phyloP scores from a whole-genome alignment of 306 rosid genomes.

The Fagus crenata region DNA sequence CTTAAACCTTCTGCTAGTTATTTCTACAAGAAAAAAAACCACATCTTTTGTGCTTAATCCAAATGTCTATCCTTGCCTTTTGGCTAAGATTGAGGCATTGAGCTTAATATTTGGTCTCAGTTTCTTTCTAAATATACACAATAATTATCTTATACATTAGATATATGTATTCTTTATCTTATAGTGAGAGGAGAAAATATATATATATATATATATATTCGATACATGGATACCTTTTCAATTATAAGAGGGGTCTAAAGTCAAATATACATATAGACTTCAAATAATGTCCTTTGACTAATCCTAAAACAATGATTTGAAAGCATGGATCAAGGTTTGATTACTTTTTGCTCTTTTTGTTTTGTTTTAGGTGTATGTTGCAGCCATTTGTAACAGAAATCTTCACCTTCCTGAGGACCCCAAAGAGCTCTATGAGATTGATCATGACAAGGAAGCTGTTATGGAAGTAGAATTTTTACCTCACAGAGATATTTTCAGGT shows the following conservation, averaged over 20 bases:
- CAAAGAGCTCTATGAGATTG: conserved; percentile 64
- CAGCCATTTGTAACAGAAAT: conserved; percentile 74
- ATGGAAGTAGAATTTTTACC: conserved; percentile 66
- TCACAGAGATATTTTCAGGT: conserved; percentile 66
- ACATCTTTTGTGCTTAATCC: background rate
- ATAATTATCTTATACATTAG: no score
- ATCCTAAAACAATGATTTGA: background rate
- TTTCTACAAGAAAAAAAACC: no score
- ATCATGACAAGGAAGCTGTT: conserved; percentile 59
- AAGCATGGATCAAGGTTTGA: conserved; percentile 7
- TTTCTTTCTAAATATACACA: no score
- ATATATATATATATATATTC: no score
- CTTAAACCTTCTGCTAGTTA: no score
- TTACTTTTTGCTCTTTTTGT: background rate
- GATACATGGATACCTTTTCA: no score
- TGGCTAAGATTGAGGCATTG: no score
- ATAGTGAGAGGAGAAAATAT: no score
- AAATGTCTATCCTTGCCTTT: no score
- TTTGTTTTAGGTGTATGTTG: conserved; percentile 67
- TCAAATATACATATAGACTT: background rate
- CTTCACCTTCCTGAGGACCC: conserved; percentile 71
- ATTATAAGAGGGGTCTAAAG: background rate
- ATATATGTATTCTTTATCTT: no score
- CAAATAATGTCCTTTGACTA: background rate
- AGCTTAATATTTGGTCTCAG: no score